phyloP scores from a whole-genome alignment of 1,284 basidiomycete species.

The Austropuccinia psidii region DNA sequence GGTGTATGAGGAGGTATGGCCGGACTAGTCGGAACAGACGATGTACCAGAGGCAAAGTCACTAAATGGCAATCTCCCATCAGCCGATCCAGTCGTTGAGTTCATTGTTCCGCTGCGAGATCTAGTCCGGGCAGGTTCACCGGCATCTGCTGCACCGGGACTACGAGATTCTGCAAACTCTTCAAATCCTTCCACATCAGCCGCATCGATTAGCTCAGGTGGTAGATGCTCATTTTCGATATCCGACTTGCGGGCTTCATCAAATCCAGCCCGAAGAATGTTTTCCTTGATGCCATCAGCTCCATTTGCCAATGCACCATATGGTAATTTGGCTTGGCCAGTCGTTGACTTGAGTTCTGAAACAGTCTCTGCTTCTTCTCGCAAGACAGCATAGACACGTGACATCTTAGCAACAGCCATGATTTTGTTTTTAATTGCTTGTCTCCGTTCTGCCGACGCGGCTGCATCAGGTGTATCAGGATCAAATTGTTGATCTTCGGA shows the following conservation, averaged over 20 bases:
- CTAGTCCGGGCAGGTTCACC: slow-evolving; percentile 22
- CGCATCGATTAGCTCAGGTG: slow-evolving; percentile 87
- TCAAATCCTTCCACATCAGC: slow-evolving; percentile 51
- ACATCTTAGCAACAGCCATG: slow-evolving; percentile 92
- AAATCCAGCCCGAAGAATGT: slow-evolving; percentile 68
- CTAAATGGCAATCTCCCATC: slow-evolving; percentile 29
- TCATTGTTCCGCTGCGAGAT: slow-evolving; percentile 29
- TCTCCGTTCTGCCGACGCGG: slow-evolving; percentile 65
- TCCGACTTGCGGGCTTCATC: slow-evolving; percentile 96
- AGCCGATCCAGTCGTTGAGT: slow-evolving; percentile 18
- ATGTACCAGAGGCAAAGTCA: slow-evolving; percentile 10
- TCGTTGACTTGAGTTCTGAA: slow-evolving; percentile 88
- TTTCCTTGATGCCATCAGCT: slow-evolving; percentile 90
- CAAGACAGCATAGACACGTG: slow-evolving; percentile 86
- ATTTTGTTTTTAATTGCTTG: slow-evolving; percentile 96
- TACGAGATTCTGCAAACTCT: slow-evolving; percentile 38
- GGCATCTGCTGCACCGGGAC: slow-evolving; percentile 35
- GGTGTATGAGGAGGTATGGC: slow-evolving; percentile 19
- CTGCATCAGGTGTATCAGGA: slow-evolving; percentile 43
- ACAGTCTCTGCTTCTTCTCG: slow-evolving; percentile 97
- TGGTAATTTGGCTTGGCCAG: slow-evolving; percentile 68
- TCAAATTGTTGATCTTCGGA: slow-evolving; percentile 43
- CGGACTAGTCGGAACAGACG: slow-evolving; percentile 15
- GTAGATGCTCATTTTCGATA: slow-evolving; percentile 95
- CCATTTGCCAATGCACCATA: slow-evolving; percentile 80